Evolutionary conservation across 192 early-diverging fungal species (phyloP).

Genomic region (Backusella mclennaniae): DNA sequence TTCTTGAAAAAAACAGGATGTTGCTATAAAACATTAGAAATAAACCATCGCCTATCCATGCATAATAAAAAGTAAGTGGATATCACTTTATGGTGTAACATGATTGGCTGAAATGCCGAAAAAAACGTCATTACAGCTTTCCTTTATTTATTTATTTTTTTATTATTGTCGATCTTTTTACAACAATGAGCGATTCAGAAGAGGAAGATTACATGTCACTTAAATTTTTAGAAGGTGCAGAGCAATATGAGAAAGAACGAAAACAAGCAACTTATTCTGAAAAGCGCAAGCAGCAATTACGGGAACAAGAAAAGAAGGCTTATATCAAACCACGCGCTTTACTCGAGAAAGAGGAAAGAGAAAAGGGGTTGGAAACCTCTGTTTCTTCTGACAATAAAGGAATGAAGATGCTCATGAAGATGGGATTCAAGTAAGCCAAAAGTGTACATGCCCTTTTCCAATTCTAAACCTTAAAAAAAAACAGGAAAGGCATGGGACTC

Average conservation of each 20-base stretch:
- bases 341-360: conserved; percentile 48
- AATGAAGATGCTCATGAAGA: conserved; percentile 55
- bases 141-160: neutral
- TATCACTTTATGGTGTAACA: neutral
- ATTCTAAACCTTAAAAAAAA: neutral
- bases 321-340: conserved; percentile 42
- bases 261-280: conserved; percentile 38
- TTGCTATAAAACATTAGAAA: too few species aligned
- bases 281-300: conserved; percentile 39
- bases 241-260: conserved; percentile 20
- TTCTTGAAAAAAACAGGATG: too few species aligned
- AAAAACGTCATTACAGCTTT: neutral
- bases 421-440: conserved; percentile 54
- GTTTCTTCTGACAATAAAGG: conserved; percentile 51
- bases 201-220: conserved; percentile 57
- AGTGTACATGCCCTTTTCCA: neutral
- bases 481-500: conserved; percentile 42
- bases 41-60: too few species aligned
- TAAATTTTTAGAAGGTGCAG: conserved; percentile 37
- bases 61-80: too few species aligned
- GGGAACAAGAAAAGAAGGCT: conserved; percentile 38
- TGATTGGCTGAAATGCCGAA: neutral
- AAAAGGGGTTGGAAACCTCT: conserved; percentile 43
- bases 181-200: conserved; percentile 28
- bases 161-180: neutral